A percentile compares a stretch with the other conserved stretches of the same genome.
Evolutionary conservation across 148 eudicot species (phyloP).

Genomic region (Pouteria glomerata): DNA sequence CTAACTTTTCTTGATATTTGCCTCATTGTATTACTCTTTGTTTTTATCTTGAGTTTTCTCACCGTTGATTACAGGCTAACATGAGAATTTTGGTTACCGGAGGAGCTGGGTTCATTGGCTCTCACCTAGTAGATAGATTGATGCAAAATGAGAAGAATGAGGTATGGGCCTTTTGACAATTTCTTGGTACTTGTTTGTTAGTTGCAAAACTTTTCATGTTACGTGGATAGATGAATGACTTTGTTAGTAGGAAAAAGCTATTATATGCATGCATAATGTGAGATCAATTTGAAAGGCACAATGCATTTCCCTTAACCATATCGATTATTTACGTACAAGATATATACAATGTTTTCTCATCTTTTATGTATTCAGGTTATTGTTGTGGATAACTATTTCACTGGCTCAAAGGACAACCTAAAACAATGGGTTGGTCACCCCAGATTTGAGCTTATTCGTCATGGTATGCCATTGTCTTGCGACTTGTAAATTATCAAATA

Average conservation of each 20-base stretch:
- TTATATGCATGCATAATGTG: neutral
- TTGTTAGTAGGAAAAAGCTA: neutral
- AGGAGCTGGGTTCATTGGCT: constrained; percentile 99
- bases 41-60: neutral
- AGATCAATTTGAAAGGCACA: neutral
- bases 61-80: constrained; percentile 57
- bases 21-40: neutral
- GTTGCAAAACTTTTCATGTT: neutral
- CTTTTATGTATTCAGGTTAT: constrained; percentile 47
- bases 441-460: constrained; percentile 96
- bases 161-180: constrained; percentile 45
- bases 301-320: too few relatives aligned
- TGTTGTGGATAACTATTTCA: constrained; percentile 94
- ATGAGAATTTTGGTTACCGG: constrained; percentile 96
- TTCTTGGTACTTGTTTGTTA: neutral
- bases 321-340: too few relatives aligned
- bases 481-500: neutral
- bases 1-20: too few relatives aligned
- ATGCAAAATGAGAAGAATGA: constrained; percentile 96
- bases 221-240: neutral
- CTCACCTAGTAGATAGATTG: constrained; percentile 87
- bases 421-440: constrained; percentile 92
- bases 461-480: constrained; percentile 40
- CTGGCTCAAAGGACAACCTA: constrained; percentile 94
- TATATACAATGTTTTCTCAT: too few relatives aligned